Conservation (phyloP, 176 grass and related monocot genomes). For the Triticum monococcum region DNA sequence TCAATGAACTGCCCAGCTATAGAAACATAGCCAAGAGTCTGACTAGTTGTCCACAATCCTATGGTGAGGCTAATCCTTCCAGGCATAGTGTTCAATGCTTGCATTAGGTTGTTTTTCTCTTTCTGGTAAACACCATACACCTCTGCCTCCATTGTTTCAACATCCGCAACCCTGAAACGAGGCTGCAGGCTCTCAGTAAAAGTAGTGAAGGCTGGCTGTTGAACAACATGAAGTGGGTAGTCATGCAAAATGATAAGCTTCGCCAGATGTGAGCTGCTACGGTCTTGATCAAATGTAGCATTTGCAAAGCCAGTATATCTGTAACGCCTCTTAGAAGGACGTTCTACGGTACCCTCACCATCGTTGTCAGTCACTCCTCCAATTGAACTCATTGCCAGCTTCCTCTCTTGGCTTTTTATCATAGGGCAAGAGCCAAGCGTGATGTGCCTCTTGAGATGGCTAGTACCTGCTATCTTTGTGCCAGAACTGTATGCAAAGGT, state of each 20-base stretch:
- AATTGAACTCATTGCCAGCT: conserved; percentile 10
- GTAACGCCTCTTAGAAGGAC: conserved; percentile 70
- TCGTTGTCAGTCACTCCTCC: conserved; percentile 50
- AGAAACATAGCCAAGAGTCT: conserved; percentile 85
- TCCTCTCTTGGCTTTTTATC: conserved; percentile 69
- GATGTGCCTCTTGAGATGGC: conserved; percentile 92
- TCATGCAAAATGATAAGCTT: conserved; percentile 89
- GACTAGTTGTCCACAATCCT: conserved; percentile 78
- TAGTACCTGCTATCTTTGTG: conserved; percentile 81
- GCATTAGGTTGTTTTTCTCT: conserved; percentile 59
- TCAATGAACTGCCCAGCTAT: conserved; percentile 70
- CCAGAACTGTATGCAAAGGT: conserved; percentile 89
- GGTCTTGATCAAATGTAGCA: conserved; percentile 83
- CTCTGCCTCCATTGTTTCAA: conserved; percentile 65
- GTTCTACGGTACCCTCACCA: conserved; percentile 41
- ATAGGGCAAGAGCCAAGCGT: conserved; percentile 72
- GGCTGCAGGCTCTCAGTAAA: conserved; percentile 76
- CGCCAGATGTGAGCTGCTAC: conserved; percentile 56
- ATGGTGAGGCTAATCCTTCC: conserved; percentile 82
- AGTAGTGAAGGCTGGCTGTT: conserved; percentile 59
- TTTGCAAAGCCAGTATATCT: conserved; percentile 67
- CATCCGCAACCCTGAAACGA: conserved; percentile 62
- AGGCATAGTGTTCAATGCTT: conserved; percentile 55
- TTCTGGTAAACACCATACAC: conserved; percentile 73
- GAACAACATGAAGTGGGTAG: conserved; percentile 86